These are phyloP conservation scores for Coemansia sp. DNA, from an alignment of 192 early-diverging fungal species.

Conservation along the genomic window DNA sequence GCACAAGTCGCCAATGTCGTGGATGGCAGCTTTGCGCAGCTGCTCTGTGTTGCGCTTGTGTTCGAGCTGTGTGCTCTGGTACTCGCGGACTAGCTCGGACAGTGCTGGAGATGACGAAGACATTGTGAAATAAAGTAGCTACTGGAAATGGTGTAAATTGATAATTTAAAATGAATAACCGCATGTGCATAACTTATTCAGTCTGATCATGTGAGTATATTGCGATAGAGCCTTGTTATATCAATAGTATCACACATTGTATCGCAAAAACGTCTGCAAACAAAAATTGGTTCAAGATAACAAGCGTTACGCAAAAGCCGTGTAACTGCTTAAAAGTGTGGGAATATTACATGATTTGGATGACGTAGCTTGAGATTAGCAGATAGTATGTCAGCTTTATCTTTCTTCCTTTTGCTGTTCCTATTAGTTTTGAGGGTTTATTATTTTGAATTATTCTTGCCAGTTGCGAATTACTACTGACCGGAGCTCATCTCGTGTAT, in stretches of 20 bases:
- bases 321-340: not conserved
- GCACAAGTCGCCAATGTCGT: constrained; percentile 43
- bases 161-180: not conserved
- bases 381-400: too few species aligned
- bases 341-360: not conserved
- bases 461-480: too few species aligned
- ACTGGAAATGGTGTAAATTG: not conserved
- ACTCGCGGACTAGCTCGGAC: constrained; percentile 44
- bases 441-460: not conserved
- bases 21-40: constrained; percentile 33
- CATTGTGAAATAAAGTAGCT: not conserved
- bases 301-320: too few species aligned
- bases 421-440: not conserved
- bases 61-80: constrained; percentile 32
- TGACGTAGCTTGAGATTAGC: not conserved
- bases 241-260: too few species aligned
- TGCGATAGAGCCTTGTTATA: too few species aligned
- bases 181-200: not conserved
- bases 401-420: constrained; percentile 5
- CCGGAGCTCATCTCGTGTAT: constrained; percentile 14
- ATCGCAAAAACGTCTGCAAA: too few species aligned
- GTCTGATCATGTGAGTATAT: not conserved
- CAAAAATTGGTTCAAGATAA: too few species aligned
- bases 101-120: constrained; percentile 13
- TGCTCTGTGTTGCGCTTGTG: constrained; percentile 36